These are phyloP conservation scores for Dictyostelium firmibasis DNA, from an alignment of 78 protist genomes.

Conservation along the genomic window DNA sequence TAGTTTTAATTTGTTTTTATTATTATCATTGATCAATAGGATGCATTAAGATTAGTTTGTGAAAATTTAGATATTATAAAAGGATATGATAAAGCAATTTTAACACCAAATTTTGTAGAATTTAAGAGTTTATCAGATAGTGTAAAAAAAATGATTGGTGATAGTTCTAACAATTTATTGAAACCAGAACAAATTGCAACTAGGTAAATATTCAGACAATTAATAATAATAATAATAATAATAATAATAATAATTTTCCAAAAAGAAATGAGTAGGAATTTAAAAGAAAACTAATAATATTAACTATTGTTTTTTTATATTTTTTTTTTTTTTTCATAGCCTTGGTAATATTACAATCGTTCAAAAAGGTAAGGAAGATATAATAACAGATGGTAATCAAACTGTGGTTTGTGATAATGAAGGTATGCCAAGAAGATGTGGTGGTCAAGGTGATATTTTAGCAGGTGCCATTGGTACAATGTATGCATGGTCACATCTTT, in stretches of 20 bases:
- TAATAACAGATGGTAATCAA: constrained; percentile 76
- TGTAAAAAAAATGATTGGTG: constrained; percentile 42
- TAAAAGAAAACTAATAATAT: not conserved
- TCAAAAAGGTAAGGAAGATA: constrained; percentile 84
- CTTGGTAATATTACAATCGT: constrained; percentile 80
- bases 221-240: not conserved
- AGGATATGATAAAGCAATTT: constrained; percentile 67
- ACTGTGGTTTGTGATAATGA: not conserved
- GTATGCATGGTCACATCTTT: constrained; percentile 72
- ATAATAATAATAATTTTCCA: not conserved
- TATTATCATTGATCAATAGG: too few species aligned
- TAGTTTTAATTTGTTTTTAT: too few species aligned
- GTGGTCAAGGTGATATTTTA: constrained; percentile 85
- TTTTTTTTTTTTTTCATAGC: not conserved
- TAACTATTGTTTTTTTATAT: not conserved
- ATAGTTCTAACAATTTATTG: not conserved
- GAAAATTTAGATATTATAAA: constrained; percentile 32
- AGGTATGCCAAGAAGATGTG: constrained; percentile 87
- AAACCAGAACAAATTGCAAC: constrained; percentile 25
- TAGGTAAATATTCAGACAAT: not conserved
- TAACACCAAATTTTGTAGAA: constrained; percentile 88
- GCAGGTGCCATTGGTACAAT: constrained; percentile 72
- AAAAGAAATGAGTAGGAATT: too few species aligned
- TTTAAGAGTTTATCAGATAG: constrained; percentile 51
- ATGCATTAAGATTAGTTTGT: constrained; percentile 79